Percentiles rank a stretch among this genome's conserved stretches.
phyloP scores from a whole-genome alignment of 345 rosid species.

The rapeseed (Brassica napus) region Da-Ae NC_063437.1:7638001-7638500 shows the following conservation, averaged over 20 bases:
- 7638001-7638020: slow-evolving; percentile 50
- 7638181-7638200: slow-evolving; percentile 86
- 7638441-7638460: slow-evolving; percentile 94
- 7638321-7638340: background rate
- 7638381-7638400: slow-evolving; percentile 97
- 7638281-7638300: slow-evolving; percentile 49
- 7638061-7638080: slow-evolving; percentile 67
- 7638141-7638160: slow-evolving; percentile 83
- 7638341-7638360: background rate
- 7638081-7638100: background rate
- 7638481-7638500: background rate
- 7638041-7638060: slow-evolving; percentile 63
- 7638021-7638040: slow-evolving; percentile 77
- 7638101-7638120: background rate
- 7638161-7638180: slow-evolving; percentile 85
- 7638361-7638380: slow-evolving; percentile 36
- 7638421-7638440: slow-evolving; percentile 96
- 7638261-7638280: slow-evolving; percentile 88
- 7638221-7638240: slow-evolving; percentile 91
- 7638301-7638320: background rate
- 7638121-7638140: background rate
- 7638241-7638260: slow-evolving; percentile 95
- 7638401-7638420: slow-evolving; percentile 87
- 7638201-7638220: slow-evolving; percentile 83
- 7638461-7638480: slow-evolving; percentile 45